Conservation (phyloP, 1,139 yeast species). For the Petasospora fabianii region DNA sequence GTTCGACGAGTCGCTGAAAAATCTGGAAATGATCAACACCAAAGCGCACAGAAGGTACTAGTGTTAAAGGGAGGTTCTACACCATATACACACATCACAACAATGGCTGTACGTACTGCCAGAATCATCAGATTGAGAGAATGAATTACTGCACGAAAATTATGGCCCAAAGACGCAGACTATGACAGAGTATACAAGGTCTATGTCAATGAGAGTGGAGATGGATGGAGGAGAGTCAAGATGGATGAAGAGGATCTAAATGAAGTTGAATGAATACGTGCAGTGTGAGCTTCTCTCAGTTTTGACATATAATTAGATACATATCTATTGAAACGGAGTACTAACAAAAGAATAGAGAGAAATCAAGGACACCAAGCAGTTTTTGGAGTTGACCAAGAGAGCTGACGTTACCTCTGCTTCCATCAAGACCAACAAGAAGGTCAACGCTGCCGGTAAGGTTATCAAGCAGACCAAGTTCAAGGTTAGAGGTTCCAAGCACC, state of each 20-base stretch:
- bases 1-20: conserved; percentile 6
- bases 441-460: conserved; percentile 79
- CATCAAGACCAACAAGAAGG: conserved; percentile 85
- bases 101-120: neutral
- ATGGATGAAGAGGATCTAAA: too few species aligned
- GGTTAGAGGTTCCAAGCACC: conserved; percentile 94
- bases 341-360: conserved; percentile 36
- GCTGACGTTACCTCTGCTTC: conserved; percentile 92
- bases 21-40: conserved; percentile 5
- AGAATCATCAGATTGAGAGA: neutral
- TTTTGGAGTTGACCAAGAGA: conserved; percentile 97
- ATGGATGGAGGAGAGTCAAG: too few species aligned
- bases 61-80: too few species aligned
- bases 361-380: conserved; percentile 95
- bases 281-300: conserved; percentile 5
- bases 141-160: neutral
- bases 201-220: too few species aligned
- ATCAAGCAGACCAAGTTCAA: conserved; percentile 97
- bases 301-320: neutral
- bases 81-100: conserved; percentile 1
- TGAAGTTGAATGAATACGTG: neutral
- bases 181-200: too few species aligned
- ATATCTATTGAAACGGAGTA: neutral
- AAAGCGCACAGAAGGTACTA: neutral
- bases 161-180: too few species aligned